Evolutionary conservation across 257 asterid genomes (phyloP).

Genomic region (Przewalskia tangutica): DNA sequence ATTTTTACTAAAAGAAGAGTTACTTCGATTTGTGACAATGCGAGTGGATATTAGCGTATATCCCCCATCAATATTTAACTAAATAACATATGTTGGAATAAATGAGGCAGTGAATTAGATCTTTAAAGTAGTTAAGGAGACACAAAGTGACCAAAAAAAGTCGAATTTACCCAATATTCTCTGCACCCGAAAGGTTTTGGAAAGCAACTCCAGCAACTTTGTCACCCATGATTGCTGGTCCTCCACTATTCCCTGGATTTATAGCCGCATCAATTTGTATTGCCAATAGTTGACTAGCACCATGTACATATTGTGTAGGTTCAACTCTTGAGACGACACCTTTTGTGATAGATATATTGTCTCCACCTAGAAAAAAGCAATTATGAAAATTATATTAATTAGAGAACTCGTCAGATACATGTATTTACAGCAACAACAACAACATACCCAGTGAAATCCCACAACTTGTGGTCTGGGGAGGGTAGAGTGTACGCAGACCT

Average conservation of each 20-base stretch:
- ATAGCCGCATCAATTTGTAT: conserved; percentile 99
- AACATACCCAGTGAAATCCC: too few relatives aligned
- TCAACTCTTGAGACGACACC: conserved; percentile 98
- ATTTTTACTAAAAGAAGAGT: neutral
- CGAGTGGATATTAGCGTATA: neutral
- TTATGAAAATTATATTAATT: neutral
- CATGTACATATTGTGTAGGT: conserved; percentile 92
- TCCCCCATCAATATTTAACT: neutral
- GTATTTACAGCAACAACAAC: neutral
- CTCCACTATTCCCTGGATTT: conserved; percentile 98
- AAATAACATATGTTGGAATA: neutral
- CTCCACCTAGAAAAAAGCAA: conserved; percentile 57
- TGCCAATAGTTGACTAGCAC: conserved; percentile 84
- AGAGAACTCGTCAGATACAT: neutral
- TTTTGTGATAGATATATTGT: conserved; percentile 92
- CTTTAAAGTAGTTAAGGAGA: neutral
- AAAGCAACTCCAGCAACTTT: conserved; percentile 98
- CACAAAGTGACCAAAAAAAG: neutral
- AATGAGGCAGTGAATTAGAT: neutral
- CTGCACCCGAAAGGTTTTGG: conserved; percentile 97
- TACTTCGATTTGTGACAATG: neutral
- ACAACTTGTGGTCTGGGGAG: too few relatives aligned
- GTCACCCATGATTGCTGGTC: conserved; percentile 96
- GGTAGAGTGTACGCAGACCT: too few relatives aligned
- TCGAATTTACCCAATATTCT: conserved; percentile 70